These are phyloP conservation scores for Hibiscus tridactylites DNA, from an alignment of 345 rosid genomes.

Conservation along the genomic window DNA sequence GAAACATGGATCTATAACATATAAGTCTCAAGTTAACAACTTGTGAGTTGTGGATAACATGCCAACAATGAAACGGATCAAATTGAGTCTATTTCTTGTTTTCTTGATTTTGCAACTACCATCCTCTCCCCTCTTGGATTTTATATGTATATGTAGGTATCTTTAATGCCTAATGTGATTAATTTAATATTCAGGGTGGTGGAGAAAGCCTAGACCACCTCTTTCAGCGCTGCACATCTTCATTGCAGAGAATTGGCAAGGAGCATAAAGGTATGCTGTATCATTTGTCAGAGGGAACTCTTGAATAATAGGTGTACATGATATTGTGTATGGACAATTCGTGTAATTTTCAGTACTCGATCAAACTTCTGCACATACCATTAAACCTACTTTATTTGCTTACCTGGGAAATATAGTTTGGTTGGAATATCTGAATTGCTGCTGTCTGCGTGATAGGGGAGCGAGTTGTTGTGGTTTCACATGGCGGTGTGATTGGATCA, in stretches of 20 bases:
- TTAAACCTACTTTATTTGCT: neutral
- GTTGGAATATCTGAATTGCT: neutral
- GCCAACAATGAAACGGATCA: neutral
- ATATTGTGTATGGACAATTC: neutral
- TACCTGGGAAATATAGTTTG: neutral
- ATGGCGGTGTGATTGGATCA: conserved; percentile 71
- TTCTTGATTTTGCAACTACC: neutral
- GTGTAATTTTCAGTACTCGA: neutral
- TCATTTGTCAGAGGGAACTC: too few species aligned
- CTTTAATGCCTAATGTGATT: neutral
- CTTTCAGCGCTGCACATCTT: conserved; percentile 54
- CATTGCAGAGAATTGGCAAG: conserved; percentile 52
- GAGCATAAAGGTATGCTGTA: conserved; percentile 51
- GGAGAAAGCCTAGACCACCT: conserved; percentile 80
- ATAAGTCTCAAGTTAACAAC: neutral
- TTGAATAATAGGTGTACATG: neutral
- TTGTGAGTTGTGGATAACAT: neutral
- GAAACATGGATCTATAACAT: neutral
- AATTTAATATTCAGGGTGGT: conserved; percentile 49
- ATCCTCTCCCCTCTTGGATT: neutral
- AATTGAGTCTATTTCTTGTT: neutral
- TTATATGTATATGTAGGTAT: neutral
- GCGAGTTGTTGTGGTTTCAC: conserved; percentile 62
- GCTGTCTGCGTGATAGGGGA: conserved; percentile 39
- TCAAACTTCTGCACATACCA: neutral